These are phyloP conservation scores for Coelastrella sp. DNA, from an alignment of 139 green algal genomes.

Conservation along the genomic window DNA sequence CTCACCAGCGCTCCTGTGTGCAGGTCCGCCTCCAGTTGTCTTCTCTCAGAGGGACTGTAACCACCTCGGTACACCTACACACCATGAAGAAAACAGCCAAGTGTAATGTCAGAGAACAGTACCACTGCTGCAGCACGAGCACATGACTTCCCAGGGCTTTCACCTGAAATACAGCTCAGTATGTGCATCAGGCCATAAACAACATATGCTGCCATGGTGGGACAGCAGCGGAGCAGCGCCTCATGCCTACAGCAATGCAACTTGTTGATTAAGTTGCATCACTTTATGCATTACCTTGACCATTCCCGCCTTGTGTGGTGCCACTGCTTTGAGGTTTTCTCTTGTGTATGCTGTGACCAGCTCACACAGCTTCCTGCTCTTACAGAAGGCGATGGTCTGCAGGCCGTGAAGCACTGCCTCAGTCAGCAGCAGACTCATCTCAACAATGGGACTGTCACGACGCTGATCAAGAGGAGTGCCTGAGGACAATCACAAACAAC, in stretches of 20 bases:
- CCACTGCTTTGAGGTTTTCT: constrained; percentile 75
- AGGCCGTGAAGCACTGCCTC: constrained; percentile 94
- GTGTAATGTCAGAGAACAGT: not conserved
- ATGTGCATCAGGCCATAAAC: too few relatives aligned
- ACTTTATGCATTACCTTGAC: constrained; percentile 64
- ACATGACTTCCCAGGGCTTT: too few relatives aligned
- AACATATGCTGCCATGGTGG: too few relatives aligned
- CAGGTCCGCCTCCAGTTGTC: constrained; percentile 77
- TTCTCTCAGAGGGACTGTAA: constrained; percentile 74
- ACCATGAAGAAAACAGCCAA: not conserved
- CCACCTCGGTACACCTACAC: constrained; percentile 68
- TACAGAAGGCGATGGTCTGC: constrained; percentile 96
- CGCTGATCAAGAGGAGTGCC: constrained; percentile 62
- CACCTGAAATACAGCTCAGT: too few relatives aligned
- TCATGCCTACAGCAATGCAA: too few relatives aligned
- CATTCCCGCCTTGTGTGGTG: constrained; percentile 69
- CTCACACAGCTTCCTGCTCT: constrained; percentile 95
- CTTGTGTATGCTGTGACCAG: constrained; percentile 90
- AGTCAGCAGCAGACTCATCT: constrained; percentile 83
- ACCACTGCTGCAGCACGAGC: not conserved
- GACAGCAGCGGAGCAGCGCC: too few relatives aligned
- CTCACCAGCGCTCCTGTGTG: constrained; percentile 69
- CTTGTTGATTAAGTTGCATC: not conserved
- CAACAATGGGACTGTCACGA: constrained; percentile 88
- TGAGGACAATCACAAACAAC: too few relatives aligned